Conservation (phyloP, 164 flowering plant genomes). For the Brasenia schreberi region DNA sequence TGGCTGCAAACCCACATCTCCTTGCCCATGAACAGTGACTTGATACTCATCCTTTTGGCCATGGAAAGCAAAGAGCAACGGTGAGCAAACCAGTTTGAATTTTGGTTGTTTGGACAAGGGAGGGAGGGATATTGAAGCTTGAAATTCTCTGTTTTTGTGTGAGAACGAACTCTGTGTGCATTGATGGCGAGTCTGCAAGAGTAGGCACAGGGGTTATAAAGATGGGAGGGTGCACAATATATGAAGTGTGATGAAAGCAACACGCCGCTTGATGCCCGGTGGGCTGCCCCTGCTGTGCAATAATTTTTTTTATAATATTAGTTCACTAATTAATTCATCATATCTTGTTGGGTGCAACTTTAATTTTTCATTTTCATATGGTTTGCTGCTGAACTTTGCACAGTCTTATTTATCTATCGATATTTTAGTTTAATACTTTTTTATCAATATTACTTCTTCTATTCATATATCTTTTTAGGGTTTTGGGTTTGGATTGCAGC, state of each 20-base stretch:
- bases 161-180: background rate
- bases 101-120: background rate
- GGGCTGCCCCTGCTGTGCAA: background rate
- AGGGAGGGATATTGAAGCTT: background rate
- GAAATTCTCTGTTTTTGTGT: background rate
- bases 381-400: too few relatives aligned
- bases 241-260: background rate
- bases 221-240: background rate
- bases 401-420: too few relatives aligned
- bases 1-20: conserved; percentile 24
- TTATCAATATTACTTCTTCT: background rate
- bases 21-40: background rate
- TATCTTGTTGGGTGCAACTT: too few relatives aligned
- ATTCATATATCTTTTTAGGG: too few relatives aligned
- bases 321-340: background rate
- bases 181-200: background rate
- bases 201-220: background rate
- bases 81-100: background rate
- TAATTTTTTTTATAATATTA: too few relatives aligned
- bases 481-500: background rate
- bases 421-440: too few relatives aligned
- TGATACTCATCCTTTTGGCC: background rate
- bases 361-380: too few relatives aligned
- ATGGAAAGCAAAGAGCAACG: background rate
- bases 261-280: background rate